phyloP scores from a whole-genome alignment of 352 stramenopile genomes.

The Phytopythium delawarense region DNA sequence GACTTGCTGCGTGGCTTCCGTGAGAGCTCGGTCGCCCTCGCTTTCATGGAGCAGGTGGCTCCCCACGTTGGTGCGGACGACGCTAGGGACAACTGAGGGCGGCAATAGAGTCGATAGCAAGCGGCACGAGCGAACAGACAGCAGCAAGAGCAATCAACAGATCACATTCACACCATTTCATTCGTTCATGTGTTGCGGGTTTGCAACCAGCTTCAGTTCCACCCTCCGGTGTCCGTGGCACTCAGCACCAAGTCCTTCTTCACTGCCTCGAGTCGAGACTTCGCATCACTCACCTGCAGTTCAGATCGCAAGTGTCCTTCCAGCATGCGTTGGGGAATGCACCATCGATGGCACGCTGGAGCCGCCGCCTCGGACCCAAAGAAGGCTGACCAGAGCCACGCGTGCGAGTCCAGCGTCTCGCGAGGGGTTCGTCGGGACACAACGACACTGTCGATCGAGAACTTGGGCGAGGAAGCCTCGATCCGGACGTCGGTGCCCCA shows the following conservation, averaged over 20 bases:
- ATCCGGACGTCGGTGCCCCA: slow-evolving; percentile 35
- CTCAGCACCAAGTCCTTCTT: slow-evolving; percentile 43
- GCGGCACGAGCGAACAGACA: neutral
- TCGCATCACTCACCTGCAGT: slow-evolving; percentile 7
- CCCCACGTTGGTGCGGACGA: neutral
- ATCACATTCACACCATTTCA: neutral
- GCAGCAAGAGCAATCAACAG: neutral
- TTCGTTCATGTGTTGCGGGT: too few species aligned
- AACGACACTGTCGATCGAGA: slow-evolving; percentile 42
- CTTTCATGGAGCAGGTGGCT: slow-evolving; percentile 39
- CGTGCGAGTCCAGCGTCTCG: slow-evolving; percentile 44
- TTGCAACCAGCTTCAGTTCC: neutral
- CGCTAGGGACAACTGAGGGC: slow-evolving; percentile 3
- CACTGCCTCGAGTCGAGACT: slow-evolving; percentile 13
- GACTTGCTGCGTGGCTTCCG: slow-evolving; percentile 64
- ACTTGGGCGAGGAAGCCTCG: slow-evolving; percentile 24
- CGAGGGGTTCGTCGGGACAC: slow-evolving; percentile 36
- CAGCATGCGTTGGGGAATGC: slow-evolving; percentile 39
- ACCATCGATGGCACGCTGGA: slow-evolving; percentile 25
- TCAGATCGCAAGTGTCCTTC: slow-evolving; percentile 20
- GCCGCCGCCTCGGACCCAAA: slow-evolving; percentile 4
- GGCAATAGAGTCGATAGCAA: neutral
- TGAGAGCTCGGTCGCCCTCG: slow-evolving; percentile 61
- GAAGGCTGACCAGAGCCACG: slow-evolving; percentile 39
- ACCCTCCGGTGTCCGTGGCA: slow-evolving; percentile 43